Percentiles rank a stretch among this genome's conserved stretches.
Evolutionary conservation across 2,329 filamentous ascomycete genomes (phyloP).

Genomic region (Aspergillus sp.): DNA sequence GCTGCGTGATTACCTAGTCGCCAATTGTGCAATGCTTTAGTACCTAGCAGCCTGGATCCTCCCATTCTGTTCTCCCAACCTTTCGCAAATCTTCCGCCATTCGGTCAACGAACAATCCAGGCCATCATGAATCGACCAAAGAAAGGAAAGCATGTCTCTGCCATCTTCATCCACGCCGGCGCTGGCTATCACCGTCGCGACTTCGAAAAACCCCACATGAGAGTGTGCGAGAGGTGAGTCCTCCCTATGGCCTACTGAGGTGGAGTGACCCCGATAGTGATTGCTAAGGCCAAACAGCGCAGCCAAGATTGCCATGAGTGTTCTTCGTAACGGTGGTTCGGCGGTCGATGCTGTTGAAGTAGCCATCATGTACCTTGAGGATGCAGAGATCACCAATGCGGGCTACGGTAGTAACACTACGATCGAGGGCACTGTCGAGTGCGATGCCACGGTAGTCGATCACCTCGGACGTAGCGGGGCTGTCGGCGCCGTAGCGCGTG

Average conservation of each 20-base stretch:
- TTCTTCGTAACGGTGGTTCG: conserved; percentile 74
- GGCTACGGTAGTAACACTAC: conserved; percentile 94
- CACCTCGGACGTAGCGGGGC: conserved; percentile 88
- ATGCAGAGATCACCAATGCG: conserved; percentile 93
- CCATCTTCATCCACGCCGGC: conserved; percentile 93
- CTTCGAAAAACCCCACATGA: conserved; percentile 81
- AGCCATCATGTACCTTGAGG: conserved; percentile 83
- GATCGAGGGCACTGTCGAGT: conserved; percentile 87
- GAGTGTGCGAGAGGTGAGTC: conserved; percentile 83
- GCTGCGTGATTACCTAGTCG: background rate
- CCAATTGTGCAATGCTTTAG: conserved; percentile 1
- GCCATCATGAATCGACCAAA: conserved; percentile 35
- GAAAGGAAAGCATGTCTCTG: conserved; percentile 56
- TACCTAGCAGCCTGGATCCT: background rate
- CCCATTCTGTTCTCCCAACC: background rate
- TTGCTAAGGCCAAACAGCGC: conserved; percentile 56
- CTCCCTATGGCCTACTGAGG: background rate
- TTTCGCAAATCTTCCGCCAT: background rate
- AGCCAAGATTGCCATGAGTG: conserved; percentile 76
- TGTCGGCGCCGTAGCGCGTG: conserved; percentile 86
- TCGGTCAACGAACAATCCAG: background rate
- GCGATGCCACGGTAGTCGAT: conserved; percentile 91
- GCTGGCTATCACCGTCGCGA: conserved; percentile 88
- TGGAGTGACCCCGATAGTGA: background rate
- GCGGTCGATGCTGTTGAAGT: conserved; percentile 88